Base-by-base conservation (phyloP, 2,329 filamentous ascomycete species). In the Achaetomium macrosporum region DNA sequence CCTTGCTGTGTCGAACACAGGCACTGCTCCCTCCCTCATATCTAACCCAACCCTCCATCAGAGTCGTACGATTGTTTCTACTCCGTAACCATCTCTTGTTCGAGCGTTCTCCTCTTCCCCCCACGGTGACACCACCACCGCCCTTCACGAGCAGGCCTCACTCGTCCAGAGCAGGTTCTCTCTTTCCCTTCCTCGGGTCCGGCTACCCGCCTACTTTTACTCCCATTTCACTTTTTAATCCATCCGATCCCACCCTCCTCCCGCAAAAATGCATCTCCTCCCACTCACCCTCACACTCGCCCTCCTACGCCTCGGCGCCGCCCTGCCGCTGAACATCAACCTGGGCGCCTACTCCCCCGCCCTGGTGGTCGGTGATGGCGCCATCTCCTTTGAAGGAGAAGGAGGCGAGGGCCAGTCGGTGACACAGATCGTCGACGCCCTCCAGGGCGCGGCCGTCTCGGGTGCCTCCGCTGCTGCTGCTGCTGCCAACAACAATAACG, bases 351-450 rank as follows among this genome's bases (percentile, higher is more conserved):
- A 76, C 62, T 77, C 74, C 41, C 74, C 74, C 46, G 74, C 74
- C 59, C 60, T 76, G 68, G 74, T 77, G 67, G 74, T 77, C 67
- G 74, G 74, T 74, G 74, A 77, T 69, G 74, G 74, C 66, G 74
- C 74, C 64, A 76, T 77, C 53, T 73, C 73, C 46, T 73, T 77
- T 29, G 30, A 46, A 16, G 49, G 49, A 49, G 71, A 69, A 54
- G 70, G 67, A 3, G 69, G 67, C 46, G 66, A 68, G 64, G 67
- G 35, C 65, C 68, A 51, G 10, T 36, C 31, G 12, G 49, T 36
- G 3, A 17, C 17, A 12, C 13, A 30, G 17, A 58, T 76, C 57
- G 73, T 76, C 67, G 66, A 71, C 37, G 71, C 73, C 11, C 68
- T 76, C 40, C 66, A 72, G 36, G 71, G 71, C 15, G 72, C 73